Base-by-base conservation (phyloP, 2,329 filamentous ascomycete species). In the Aureobasidium subglaciale region DNA sequence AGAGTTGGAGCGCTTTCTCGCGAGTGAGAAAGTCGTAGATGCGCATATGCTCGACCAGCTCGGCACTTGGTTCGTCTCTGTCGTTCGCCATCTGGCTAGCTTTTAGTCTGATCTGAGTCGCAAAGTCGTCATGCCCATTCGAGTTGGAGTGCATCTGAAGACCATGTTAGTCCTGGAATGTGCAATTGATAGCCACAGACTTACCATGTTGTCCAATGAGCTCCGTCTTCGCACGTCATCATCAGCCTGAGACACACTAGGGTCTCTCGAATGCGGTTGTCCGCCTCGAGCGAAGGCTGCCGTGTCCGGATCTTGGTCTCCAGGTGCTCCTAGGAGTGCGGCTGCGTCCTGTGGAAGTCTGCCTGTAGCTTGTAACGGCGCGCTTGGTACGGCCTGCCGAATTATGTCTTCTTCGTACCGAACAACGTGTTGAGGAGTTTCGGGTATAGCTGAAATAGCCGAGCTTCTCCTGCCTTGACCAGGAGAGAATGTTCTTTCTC, bases 151-250 rank as follows among this genome's bases (percentile, higher is more conserved):
- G 8, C 20, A 54, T 18, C 50, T 54, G 20, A 35, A 20, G 13
- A 41, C 10, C n/a, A 16, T 24, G 20, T 54, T 20, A 54, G 38
- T 32, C 9, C n/a, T 13, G 6, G 22, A 25, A 24, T 20, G 35
- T 15, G 6, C 11, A 1, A n/a, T 18, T 20, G 5, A 9, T 7
- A 11, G 18, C 3, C 3, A 5, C 3, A 4, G 16, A 24, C 41
- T 46, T 24, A 46, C 52, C 52, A 55, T 55, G 40, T 46, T 40
- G 4, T 55, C 30, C 24, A 55, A 35, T 10, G 30, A 30, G 15
- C 11, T 30, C 16, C 20, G 37, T 5, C 22, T 22, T 15, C 25
- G 22, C n/a, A 29, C 30, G 13, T 55, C 52, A 3, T 55, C 40
- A 8, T 35, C 32, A 5, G 24, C 7, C 13, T 55, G 37, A 15